These are phyloP conservation scores for Candida rishiriensis DNA, from an alignment of 805 yeast species.

Conservation along the genomic window DNA sequence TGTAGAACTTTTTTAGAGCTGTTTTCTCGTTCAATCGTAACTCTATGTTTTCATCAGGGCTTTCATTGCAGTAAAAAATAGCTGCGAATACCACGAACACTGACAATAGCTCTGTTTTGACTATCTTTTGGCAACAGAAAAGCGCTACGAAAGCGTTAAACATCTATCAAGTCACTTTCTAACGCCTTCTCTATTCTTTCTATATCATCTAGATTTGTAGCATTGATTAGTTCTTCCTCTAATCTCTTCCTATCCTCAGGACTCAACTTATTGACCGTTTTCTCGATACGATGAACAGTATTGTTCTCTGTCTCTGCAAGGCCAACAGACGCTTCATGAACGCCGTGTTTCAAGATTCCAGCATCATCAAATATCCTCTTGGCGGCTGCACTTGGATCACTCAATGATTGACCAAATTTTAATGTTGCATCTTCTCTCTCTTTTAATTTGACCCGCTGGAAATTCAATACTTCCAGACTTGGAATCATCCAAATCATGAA, in stretches of 20 bases:
- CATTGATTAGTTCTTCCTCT: slow-evolving; percentile 50
- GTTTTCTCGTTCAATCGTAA: no score
- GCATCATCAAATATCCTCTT: slow-evolving; percentile 22
- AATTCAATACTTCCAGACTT: slow-evolving; percentile 60
- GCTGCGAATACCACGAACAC: no score
- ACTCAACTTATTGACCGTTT: slow-evolving; percentile 40
- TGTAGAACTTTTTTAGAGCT: not conserved
- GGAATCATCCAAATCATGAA: slow-evolving; percentile 64
- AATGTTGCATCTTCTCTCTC: slow-evolving; percentile 48
- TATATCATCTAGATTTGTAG: slow-evolving; percentile 71
- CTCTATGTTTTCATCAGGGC: no score
- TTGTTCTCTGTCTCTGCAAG: slow-evolving; percentile 5
- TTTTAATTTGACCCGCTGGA: slow-evolving; percentile 47
- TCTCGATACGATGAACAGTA: slow-evolving; percentile 13
- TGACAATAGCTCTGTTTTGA: no score
- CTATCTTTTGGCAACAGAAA: no score
- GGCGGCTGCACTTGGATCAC: slow-evolving; percentile 18
- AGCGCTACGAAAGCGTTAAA: not conserved
- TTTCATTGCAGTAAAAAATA: no score
- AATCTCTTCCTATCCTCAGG: slow-evolving; percentile 50
- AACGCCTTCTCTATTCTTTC: slow-evolving; percentile 60
- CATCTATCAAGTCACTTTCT: slow-evolving; percentile 30
- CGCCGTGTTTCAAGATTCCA: slow-evolving; percentile 11
- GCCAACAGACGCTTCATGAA: slow-evolving; percentile 11
- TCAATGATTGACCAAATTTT: slow-evolving; percentile 39